Evolutionary conservation across 2,329 filamentous ascomycete species (phyloP).

Genomic region (Canariomyces notabilis): DNA sequence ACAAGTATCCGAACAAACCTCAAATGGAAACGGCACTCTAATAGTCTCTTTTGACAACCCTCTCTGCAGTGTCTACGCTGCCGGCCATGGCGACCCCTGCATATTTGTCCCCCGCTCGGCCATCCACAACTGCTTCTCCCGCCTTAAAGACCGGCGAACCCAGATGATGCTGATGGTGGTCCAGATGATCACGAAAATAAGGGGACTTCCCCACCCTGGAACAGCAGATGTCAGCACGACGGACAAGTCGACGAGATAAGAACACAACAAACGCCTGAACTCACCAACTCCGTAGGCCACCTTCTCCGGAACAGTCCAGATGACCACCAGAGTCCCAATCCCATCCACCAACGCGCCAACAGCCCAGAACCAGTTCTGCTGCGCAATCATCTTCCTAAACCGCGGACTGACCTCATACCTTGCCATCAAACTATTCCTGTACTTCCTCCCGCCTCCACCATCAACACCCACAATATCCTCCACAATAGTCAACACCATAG

Average conservation of each 20-base stretch:
- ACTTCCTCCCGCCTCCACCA: constrained; percentile 52
- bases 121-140: constrained; percentile 25
- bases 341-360: constrained; percentile 45
- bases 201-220: constrained; percentile 24
- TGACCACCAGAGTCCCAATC: constrained; percentile 40
- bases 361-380: constrained; percentile 54
- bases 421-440: constrained; percentile 44
- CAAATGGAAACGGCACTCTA: too few relatives aligned
- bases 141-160: constrained; percentile 18
- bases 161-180: constrained; percentile 19
- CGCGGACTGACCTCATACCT: constrained; percentile 50
- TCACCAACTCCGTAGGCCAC: constrained; percentile 42
- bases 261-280: constrained; percentile 15
- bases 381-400: constrained; percentile 49
- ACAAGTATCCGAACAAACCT: too few relatives aligned
- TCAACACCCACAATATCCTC: constrained; percentile 66
- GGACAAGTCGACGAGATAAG: too few relatives aligned
- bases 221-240: neutral
- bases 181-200: constrained; percentile 22
- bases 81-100: too few relatives aligned
- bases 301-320: constrained; percentile 43
- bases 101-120: constrained; percentile 6
- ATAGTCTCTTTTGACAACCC: too few relatives aligned
- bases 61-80: too few relatives aligned
- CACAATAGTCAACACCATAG: constrained; percentile 59